phyloP scores from a whole-genome alignment of 495 filamentous ascomycete species.

The Penicillium taxi region DNA sequence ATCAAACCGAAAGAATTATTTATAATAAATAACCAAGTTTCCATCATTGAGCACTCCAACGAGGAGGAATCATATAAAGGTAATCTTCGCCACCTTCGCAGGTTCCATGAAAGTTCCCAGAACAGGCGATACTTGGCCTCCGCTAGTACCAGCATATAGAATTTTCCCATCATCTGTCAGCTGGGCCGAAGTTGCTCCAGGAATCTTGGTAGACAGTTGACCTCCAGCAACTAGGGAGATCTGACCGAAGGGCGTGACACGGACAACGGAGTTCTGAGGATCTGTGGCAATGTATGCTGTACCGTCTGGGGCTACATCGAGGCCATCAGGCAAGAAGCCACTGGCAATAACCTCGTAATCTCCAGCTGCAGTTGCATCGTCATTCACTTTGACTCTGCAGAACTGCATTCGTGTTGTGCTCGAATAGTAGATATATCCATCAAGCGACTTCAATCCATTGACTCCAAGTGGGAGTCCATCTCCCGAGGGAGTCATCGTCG shows the following conservation, averaged over 20 bases:
- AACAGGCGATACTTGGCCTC: constrained; percentile 23
- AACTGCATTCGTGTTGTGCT: constrained; percentile 28
- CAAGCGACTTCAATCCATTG: constrained; percentile 28
- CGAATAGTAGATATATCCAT: constrained; percentile 33
- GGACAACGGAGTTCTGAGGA: constrained; percentile 20
- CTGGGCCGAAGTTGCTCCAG: constrained; percentile 20
- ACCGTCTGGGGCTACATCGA: constrained; percentile 28
- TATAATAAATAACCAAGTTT: no score
- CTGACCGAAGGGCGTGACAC: constrained; percentile 18
- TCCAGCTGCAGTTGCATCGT: constrained; percentile 18
- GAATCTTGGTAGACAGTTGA: constrained; percentile 19
- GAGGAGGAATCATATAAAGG: constrained; percentile 9
- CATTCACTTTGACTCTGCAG: constrained; percentile 23
- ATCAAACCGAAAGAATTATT: no score
- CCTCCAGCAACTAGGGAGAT: constrained; percentile 21
- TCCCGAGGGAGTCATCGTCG: constrained; percentile 17
- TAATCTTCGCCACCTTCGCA: constrained; percentile 22
- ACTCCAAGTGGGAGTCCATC: constrained; percentile 25
- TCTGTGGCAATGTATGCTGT: constrained; percentile 30
- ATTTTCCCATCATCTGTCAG: constrained; percentile 17
- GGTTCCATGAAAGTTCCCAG: constrained; percentile 24
- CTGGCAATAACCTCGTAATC: constrained; percentile 25
- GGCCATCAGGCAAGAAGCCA: constrained; percentile 24
- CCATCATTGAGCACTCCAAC: no score
- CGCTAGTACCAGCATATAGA: constrained; percentile 25